These are phyloP conservation scores for Fraxinus dipetala DNA, from an alignment of 305 asterid species.

Conservation along the genomic window DNA sequence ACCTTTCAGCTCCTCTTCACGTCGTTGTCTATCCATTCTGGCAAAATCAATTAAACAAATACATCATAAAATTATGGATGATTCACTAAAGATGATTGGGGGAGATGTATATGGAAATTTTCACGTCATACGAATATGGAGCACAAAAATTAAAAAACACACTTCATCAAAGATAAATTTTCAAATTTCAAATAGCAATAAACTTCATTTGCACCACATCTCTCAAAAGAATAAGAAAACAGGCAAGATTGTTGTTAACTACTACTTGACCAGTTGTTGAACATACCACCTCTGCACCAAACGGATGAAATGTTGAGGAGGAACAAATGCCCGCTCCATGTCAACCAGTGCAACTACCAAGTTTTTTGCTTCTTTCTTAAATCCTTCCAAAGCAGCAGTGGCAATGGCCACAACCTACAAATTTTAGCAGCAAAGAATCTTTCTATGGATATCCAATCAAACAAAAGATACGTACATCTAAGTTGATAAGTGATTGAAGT, in stretches of 20 bases:
- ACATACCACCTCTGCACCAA: constrained; percentile 88
- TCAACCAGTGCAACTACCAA: constrained; percentile 98
- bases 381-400: constrained; percentile 82
- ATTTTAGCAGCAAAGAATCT: constrained; percentile 13
- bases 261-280: constrained; percentile 5
- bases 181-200: too few species aligned
- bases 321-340: constrained; percentile 98
- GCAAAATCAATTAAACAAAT: background rate
- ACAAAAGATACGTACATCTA: too few species aligned
- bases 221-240: background rate
- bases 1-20: constrained; percentile 84
- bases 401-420: constrained; percentile 78
- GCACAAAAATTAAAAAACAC: too few species aligned
- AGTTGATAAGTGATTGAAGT: background rate
- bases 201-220: background rate
- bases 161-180: too few species aligned
- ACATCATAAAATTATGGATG: too few species aligned
- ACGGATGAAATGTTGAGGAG: constrained; percentile 94
- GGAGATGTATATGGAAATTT: too few species aligned
- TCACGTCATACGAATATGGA: too few species aligned
- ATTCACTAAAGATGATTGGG: too few species aligned
- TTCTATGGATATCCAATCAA: too few species aligned
- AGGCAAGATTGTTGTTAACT: background rate
- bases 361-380: constrained; percentile 75
- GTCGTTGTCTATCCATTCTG: constrained; percentile 96